Evolutionary conservation across 805 yeast genomes (phyloP).

Genomic region (Candida boleticola): DNA sequence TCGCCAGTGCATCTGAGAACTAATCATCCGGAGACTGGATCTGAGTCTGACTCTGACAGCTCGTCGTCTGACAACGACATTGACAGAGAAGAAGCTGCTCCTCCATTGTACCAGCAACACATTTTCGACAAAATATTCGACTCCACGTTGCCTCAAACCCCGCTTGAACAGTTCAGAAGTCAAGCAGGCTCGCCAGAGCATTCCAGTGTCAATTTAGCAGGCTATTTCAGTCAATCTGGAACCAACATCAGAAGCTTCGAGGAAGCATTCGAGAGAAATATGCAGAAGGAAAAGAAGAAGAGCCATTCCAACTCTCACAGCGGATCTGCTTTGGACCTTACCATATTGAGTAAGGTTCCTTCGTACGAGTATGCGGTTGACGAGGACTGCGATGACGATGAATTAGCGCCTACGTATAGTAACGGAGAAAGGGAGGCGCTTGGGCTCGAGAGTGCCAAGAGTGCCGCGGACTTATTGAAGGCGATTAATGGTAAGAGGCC

Average conservation of each 20-base stretch:
- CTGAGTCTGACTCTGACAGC: conserved; percentile 9
- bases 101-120: conserved; percentile 43
- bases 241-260: conserved; percentile 14
- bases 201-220: conserved; percentile 16
- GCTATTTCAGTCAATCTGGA: conserved; percentile 26
- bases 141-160: conserved; percentile 30
- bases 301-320: background rate
- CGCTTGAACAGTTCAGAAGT: conserved; percentile 33
- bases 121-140: conserved; percentile 38
- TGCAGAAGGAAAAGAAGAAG: background rate
- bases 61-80: conserved; percentile 19
- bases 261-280: conserved; percentile 6
- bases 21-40: conserved; percentile 18
- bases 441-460: background rate
- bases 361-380: conserved; percentile 40
- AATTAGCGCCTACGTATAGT: conserved; percentile 18
- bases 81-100: conserved; percentile 34
- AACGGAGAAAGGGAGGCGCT: background rate
- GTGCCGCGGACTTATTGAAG: background rate
- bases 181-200: conserved; percentile 15
- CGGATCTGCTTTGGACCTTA: conserved; percentile 19
- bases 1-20: conserved; percentile 17
- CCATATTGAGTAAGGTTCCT: conserved; percentile 31
- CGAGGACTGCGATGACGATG: conserved; percentile 29
- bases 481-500: background rate